A percentile compares a stretch with the other conserved stretches of the same genome.
phyloP scores from a whole-genome alignment of 2,329 filamentous ascomycete genomes.

The Fusarium abutilonis region DNA sequence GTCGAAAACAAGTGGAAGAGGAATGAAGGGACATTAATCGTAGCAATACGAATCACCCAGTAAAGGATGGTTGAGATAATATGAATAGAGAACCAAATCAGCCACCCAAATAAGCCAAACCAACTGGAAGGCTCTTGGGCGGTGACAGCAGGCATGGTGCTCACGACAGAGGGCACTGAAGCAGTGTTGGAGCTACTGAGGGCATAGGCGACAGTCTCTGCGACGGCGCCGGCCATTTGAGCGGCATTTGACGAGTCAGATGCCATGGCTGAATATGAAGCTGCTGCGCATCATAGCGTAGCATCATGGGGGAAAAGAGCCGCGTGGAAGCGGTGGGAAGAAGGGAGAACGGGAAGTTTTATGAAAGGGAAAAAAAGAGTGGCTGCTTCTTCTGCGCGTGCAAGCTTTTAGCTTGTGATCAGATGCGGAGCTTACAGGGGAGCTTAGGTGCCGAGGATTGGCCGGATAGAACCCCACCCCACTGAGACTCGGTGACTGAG shows the following conservation, averaged over 20 bases:
- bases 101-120: slow-evolving; percentile 65
- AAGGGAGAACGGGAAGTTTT: slow-evolving; percentile 36
- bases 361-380: slow-evolving; percentile 37
- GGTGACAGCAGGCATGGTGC: slow-evolving; percentile 47
- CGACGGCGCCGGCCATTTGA: slow-evolving; percentile 48
- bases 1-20: slow-evolving; percentile 91
- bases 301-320: slow-evolving; percentile 50
- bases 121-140: slow-evolving; percentile 60
- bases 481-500: slow-evolving; percentile 23
- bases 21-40: slow-evolving; percentile 88
- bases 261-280: slow-evolving; percentile 52
- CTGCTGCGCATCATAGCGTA: slow-evolving; percentile 46
- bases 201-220: slow-evolving; percentile 48
- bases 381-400: slow-evolving; percentile 28
- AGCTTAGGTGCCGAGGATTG: slow-evolving; percentile 43
- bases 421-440: slow-evolving; percentile 40
- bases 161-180: slow-evolving; percentile 54
- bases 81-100: slow-evolving; percentile 66
- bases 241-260: slow-evolving; percentile 54
- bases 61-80: slow-evolving; percentile 70
- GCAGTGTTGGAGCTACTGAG: slow-evolving; percentile 48
- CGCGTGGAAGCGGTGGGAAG: slow-evolving; percentile 36
- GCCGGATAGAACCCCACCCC: slow-evolving; percentile 32
- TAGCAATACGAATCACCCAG: slow-evolving; percentile 84
- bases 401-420: slow-evolving; percentile 46